Base-by-base conservation (phyloP, 2,329 filamentous ascomycete genomes). In the Phaeophleospora eucalypticola region DNA sequence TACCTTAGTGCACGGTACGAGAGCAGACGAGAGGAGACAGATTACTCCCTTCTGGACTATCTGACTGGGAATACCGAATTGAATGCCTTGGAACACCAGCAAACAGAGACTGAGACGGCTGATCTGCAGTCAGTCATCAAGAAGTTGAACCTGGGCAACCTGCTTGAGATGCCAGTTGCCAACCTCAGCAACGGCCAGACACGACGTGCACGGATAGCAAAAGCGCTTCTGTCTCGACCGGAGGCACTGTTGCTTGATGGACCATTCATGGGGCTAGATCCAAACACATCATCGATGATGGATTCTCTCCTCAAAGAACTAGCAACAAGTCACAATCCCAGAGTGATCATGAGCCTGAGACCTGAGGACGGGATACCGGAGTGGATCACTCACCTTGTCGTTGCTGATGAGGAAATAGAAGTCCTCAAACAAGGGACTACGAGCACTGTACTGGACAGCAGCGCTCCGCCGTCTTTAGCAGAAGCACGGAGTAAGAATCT, bases 131-230 rank as follows among this genome's bases (percentile, higher is more conserved):
- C 78, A 7, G 81, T 95, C 0, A 78, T 89, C 14, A 64, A 65
- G 4, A 84, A 94, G 58, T 70, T 98, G 45, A 78, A 79, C 41
- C 72, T 98, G 12, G 72, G 76, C 0, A 72, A 77, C 7, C 73
- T 97, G 37, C 71, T 94, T 1, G 78, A 86, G 33, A 84, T 95
- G 64, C 90, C 91, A 0, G 87, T 97, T 6, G 81, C 87, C 18
- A 95, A 93, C 65, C 70, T 98, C 45, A 96, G 89, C 65, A 96
- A 97, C 67, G 93, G 93, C 0, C 93, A 98, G 68, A 91, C 87
- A 4, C 77, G 91, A 53, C 76, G 93, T 45, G 87, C 91, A 6
- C 81, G 88, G 52, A 95, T 98, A 57, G 93, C 89, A 2, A 87
- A 89, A 58, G 89, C 90, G 0, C 70, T 98, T 41, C 74, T 97